Evolutionary conservation across 768 basidiomycete genomes (phyloP).

Genomic region (Pilatotrama ljubarskyi): DNA sequence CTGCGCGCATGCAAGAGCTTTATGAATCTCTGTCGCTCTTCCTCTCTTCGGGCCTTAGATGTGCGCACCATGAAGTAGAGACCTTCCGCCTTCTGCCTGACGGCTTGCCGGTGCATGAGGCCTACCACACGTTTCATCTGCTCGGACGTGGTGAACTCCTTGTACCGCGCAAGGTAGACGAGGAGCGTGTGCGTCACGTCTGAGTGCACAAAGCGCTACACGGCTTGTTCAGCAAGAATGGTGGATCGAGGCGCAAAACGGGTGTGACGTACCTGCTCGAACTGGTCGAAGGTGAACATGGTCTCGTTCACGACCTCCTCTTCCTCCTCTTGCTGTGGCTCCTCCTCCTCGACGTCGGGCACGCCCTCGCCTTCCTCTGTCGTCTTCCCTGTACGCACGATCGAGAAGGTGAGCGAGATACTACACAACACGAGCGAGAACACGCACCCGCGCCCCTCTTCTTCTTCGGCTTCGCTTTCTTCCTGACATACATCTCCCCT

Average conservation of each 20-base stretch:
- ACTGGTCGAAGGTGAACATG: slow-evolving; percentile 88
- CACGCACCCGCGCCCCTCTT: slow-evolving; percentile 38
- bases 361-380: slow-evolving; percentile 59
- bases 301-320: slow-evolving; percentile 78
- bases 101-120: slow-evolving; percentile 87
- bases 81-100: slow-evolving; percentile 90
- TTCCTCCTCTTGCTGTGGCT: slow-evolving; percentile 52
- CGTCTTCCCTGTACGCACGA: slow-evolving; percentile 34
- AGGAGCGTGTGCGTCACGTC: slow-evolving; percentile 85
- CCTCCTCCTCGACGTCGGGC: slow-evolving; percentile 69
- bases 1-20: slow-evolving; percentile 41
- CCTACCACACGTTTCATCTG: slow-evolving; percentile 89
- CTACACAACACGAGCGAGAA: slow-evolving; percentile 19
- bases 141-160: slow-evolving; percentile 76
- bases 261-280: slow-evolving; percentile 69
- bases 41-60: background rate
- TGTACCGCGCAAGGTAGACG: slow-evolving; percentile 79
- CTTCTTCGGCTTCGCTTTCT: slow-evolving; percentile 49
- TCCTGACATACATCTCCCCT: slow-evolving; percentile 72
- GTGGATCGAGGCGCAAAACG: slow-evolving; percentile 2
- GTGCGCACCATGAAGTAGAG: slow-evolving; percentile 85
- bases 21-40: background rate
- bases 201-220: slow-evolving; percentile 85
- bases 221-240: slow-evolving; percentile 17
- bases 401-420: background rate